Percentiles rank a stretch among this genome's conserved stretches.
These are phyloP conservation scores for Thuja plicata DNA, from an alignment of 83 land plant species.

Conservation along the genomic window DNA sequence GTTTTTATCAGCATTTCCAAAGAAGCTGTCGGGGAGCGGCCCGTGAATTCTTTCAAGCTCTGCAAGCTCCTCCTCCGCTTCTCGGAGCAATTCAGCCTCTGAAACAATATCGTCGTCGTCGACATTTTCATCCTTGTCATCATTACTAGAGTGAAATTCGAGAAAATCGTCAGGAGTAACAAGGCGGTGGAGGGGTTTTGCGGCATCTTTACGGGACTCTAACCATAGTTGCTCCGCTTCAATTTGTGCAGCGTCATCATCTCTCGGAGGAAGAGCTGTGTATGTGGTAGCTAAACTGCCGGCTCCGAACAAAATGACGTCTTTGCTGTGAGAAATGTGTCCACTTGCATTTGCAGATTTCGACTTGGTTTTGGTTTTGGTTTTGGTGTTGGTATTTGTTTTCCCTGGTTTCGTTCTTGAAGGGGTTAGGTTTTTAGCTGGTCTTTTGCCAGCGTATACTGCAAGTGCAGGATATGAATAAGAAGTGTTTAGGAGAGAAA, in stretches of 20 bases:
- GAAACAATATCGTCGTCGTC: neutral
- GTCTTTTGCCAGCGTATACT: neutral
- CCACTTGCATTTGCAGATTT: neutral
- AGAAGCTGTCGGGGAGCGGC: neutral
- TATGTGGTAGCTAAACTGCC: constrained; percentile 52
- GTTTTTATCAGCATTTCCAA: neutral
- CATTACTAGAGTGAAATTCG: neutral
- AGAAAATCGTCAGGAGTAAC: neutral
- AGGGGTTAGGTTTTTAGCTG: neutral
- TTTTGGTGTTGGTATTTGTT: neutral
- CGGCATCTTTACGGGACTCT: neutral
- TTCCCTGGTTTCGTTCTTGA: neutral
- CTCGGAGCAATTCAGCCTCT: constrained; percentile 19
- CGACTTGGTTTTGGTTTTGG: neutral
- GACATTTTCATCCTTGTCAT: neutral
- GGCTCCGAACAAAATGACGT: constrained; percentile 2
- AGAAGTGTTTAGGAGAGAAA: neutral
- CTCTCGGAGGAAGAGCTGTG: constrained; percentile 56
- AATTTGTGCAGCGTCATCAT: constrained; percentile 23
- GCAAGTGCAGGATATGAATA: neutral
- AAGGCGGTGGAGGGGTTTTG: constrained; percentile 11
- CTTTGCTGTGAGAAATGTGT: neutral
- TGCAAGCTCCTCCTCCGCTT: constrained; percentile 18
- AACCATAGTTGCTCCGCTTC: neutral
- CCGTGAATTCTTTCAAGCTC: constrained; percentile 11